phyloP scores from a whole-genome alignment of 1,284 basidiomycete genomes.

The Ustilago esculenta region DNA sequence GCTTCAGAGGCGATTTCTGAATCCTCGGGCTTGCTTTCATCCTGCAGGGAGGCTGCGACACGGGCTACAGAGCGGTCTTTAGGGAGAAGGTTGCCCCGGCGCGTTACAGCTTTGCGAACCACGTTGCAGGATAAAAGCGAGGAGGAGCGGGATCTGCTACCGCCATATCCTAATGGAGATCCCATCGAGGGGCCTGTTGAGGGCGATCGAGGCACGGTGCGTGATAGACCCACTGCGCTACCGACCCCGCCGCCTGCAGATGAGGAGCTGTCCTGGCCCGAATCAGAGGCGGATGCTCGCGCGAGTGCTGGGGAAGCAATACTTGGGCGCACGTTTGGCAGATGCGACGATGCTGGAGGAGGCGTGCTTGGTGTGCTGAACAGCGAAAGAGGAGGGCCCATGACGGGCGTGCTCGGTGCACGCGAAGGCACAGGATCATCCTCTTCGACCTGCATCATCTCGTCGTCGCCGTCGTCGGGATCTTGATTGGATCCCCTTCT shows the following conservation, averaged over 20 bases:
- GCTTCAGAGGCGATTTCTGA: slow-evolving; percentile 64
- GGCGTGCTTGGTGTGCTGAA: slow-evolving; percentile 29
- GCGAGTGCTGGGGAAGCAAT: slow-evolving; percentile 18
- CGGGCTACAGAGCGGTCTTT: slow-evolving; percentile 53
- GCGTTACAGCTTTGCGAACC: slow-evolving; percentile 32
- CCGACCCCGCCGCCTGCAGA: slow-evolving; percentile 15
- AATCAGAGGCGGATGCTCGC: slow-evolving; percentile 36
- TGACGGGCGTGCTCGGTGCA: slow-evolving; percentile 25
- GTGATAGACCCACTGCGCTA: slow-evolving; percentile 1
- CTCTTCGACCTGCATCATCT: slow-evolving; percentile 39
- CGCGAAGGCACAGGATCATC: slow-evolving; percentile 13
- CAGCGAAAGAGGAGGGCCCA: slow-evolving; percentile 32
- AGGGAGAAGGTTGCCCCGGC: slow-evolving; percentile 41
- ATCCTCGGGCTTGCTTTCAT: slow-evolving; percentile 56
- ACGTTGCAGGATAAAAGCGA: slow-evolving; percentile 34
- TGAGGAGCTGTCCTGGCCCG: slow-evolving; percentile 45
- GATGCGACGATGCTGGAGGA: slow-evolving; percentile 19
- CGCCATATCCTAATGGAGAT: slow-evolving; percentile 16
- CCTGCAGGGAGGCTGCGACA: slow-evolving; percentile 59
- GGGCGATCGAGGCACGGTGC: slow-evolving; percentile 16
- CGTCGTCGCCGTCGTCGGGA: slow-evolving; percentile 40
- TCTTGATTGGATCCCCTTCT: slow-evolving; percentile 10
- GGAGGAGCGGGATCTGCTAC: slow-evolving; percentile 25
- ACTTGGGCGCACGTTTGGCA: not conserved
- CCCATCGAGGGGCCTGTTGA: slow-evolving; percentile 19